Conservation (phyloP, 257 asterid species). For the Ehretia macrophylla region DNA sequence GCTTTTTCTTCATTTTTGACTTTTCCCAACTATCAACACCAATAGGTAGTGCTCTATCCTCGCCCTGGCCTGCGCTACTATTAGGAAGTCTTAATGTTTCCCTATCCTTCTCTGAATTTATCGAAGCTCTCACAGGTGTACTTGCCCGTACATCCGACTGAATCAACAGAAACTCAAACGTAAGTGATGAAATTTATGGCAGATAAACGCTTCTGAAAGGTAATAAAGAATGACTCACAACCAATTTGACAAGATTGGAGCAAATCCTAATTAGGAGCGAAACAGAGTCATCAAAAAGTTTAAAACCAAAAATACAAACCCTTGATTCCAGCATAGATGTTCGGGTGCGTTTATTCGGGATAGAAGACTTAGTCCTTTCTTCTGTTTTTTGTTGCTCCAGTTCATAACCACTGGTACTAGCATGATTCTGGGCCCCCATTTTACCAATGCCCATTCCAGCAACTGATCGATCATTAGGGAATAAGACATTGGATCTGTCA, state of each 20-base stretch:
- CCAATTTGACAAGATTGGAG: constrained; percentile 3
- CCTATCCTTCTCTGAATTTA: constrained; percentile 60
- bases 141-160: constrained; percentile 64
- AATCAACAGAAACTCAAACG: constrained; percentile 18
- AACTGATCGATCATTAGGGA: constrained; percentile 60
- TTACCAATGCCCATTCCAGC: constrained; percentile 50
- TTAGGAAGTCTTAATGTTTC: constrained; percentile 56
- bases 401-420: constrained; percentile 55
- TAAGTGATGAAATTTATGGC: constrained; percentile 17
- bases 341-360: constrained; percentile 89
- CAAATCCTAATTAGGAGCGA: neutral
- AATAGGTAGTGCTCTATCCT: constrained; percentile 52
- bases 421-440: constrained; percentile 60
- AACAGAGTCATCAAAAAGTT: neutral
- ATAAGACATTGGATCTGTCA: constrained; percentile 59
- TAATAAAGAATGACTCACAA: neutral
- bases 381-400: constrained; percentile 68
- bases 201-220: neutral
- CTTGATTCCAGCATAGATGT: constrained; percentile 73
- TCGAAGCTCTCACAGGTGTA: constrained; percentile 55
- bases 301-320: constrained; percentile 35
- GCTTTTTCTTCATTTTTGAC: constrained; percentile 87
- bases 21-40: constrained; percentile 90
- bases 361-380: constrained; percentile 55
- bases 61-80: constrained; percentile 51